Base-by-base conservation (phyloP, 495 filamentous ascomycete genomes). In the Diplogelasinospora grovesii region DNA sequence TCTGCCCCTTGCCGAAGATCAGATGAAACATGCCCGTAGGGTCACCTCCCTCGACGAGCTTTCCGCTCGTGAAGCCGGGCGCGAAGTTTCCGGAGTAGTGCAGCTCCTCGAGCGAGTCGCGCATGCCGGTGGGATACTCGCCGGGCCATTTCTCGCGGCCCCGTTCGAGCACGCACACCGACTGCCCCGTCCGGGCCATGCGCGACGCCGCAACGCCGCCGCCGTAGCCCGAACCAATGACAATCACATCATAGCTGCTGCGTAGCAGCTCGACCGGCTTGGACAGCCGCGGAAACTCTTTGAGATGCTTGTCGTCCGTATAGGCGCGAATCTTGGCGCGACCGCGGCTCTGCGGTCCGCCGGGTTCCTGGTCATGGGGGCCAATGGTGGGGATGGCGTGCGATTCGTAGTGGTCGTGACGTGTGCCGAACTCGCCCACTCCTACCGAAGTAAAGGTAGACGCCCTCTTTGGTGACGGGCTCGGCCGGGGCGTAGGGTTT, bases 191-290 rank as follows among this genome's bases (percentile, higher is more conserved):
- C 33, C 79, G 62, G 3, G 79, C 73, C 74, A 81, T 81, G 18
- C 79, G 70, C 38, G 75, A 73, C 2, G 79, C 81, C 10, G 81
- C 77, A 11, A 83, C 76, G 11, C 72, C 78, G 38, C 79, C 81
- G 10, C 79, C 79, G 57, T 83, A 83, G 1, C 81, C 81, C 13
- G 77, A 82, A 0, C 81, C 79, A 32, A 83, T 71, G 10, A 84
- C 74, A 18, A 84, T 73, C 16, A 74, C 73, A 51, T 85, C 79
- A 39, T 83, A 82, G n/a, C 61, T 52, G 26, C 61, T 53, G 22
- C 74, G 62, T 49, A 83, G 70, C 11, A 73, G 65, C 43, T 76
- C 65, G 14, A 81, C 69, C 0, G 79, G 71, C 41, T 65, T 71
- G 35, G 71, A 73, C 18, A 83, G 66, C 1, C 68, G 66, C 1